Percentiles rank a stretch among this genome's conserved stretches.
Evolutionary conservation across 1,284 basidiomycete species (phyloP).

Genomic region (Entoloma clypeatum): DNA sequence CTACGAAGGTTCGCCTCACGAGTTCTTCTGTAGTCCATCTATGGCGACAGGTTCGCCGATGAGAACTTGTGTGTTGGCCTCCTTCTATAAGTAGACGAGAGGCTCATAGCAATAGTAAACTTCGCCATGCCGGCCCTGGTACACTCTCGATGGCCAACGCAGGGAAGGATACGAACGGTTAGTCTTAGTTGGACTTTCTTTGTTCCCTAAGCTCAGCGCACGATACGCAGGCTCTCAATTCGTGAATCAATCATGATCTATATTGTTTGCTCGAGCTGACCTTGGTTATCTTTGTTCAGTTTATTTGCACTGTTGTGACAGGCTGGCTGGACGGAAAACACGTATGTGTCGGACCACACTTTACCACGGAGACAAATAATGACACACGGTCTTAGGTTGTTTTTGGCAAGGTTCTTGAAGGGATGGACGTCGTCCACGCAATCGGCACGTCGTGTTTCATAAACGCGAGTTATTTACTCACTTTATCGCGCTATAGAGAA

Average conservation of each 20-base stretch:
- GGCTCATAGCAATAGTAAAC: conserved; percentile 53
- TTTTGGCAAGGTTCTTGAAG: conserved; percentile 87
- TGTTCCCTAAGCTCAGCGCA: neutral
- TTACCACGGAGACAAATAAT: no score
- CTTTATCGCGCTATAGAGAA: conserved; percentile 49
- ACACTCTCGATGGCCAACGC: conserved; percentile 94
- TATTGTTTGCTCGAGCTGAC: conserved; percentile 4
- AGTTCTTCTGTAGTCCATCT: conserved; percentile 63
- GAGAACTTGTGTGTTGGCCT: conserved; percentile 82
- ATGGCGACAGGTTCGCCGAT: conserved; percentile 91
- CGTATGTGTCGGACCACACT: conserved; percentile 37
- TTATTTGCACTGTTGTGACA: conserved; percentile 79
- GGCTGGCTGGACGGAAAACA: conserved; percentile 76
- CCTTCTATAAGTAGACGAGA: neutral
- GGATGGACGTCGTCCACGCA: conserved; percentile 76
- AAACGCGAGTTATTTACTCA: neutral
- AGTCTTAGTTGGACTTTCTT: conserved; percentile 12
- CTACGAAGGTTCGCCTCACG: neutral
- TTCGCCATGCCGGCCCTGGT: conserved; percentile 84
- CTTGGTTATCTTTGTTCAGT: conserved; percentile 40
- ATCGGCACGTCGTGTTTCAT: conserved; percentile 55
- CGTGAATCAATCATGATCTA: conserved; percentile 43
- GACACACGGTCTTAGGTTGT: conserved; percentile 71
- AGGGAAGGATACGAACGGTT: conserved; percentile 82
- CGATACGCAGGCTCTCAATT: conserved; percentile 70